Percentiles rank a stretch among this genome's conserved stretches.
Conservation (phyloP, 331 rosid species). For the Malus hybrid region DNA sequence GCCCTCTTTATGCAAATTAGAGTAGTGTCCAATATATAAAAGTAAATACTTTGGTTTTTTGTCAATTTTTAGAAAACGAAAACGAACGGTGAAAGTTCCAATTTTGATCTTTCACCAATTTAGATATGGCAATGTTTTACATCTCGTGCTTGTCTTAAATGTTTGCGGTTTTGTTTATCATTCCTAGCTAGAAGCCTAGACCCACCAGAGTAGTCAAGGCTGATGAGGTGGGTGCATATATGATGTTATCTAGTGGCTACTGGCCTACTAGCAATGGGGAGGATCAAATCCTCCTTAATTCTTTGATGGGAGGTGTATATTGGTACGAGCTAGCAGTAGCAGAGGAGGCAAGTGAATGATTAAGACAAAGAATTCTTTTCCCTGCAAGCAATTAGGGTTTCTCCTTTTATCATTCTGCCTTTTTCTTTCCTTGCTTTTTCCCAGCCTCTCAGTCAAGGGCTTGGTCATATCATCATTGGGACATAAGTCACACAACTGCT, state of each 20-base stretch:
- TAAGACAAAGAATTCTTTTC: slow-evolving; percentile 43
- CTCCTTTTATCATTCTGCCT: slow-evolving; percentile 23
- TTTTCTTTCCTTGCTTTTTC: slow-evolving; percentile 21
- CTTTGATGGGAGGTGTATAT: slow-evolving; percentile 29
- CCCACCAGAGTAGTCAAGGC: no score
- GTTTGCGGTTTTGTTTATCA: no score
- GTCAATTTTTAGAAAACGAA: background rate
- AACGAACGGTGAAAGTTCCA: background rate
- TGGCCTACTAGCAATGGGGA: slow-evolving; percentile 5
- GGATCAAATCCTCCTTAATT: background rate
- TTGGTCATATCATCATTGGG: slow-evolving; percentile 45
- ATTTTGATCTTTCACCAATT: no score
- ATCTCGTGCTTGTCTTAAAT: background rate
- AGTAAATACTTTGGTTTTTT: background rate
- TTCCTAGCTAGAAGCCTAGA: no score
- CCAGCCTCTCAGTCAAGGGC: slow-evolving; percentile 39
- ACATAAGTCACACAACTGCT: slow-evolving; percentile 35
- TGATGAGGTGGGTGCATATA: no score
- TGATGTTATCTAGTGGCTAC: no score
- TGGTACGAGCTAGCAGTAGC: slow-evolving; percentile 18
- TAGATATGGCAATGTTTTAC: background rate
- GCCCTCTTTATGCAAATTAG: no score
- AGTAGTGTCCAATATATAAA: no score
- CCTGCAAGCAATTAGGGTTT: slow-evolving; percentile 40
- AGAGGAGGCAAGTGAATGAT: slow-evolving; percentile 32